Conservation (phyloP, 306 rosid genomes). For the Quercus dentata region DNA sequence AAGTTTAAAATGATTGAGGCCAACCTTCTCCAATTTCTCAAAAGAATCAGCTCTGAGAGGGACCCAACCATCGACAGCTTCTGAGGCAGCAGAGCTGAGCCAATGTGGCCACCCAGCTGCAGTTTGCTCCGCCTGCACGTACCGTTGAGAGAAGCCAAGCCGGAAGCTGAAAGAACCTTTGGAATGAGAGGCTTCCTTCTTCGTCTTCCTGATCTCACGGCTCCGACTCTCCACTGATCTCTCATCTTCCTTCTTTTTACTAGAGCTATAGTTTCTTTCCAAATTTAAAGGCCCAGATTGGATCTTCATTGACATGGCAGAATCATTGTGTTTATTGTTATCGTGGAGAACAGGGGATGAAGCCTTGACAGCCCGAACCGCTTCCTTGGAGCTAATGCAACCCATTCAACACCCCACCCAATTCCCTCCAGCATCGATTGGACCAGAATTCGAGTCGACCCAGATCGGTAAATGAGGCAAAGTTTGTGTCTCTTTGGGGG, state of each 20-base stretch:
- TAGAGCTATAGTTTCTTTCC: neutral
- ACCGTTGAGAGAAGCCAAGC: slow-evolving; percentile 43
- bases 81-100: slow-evolving; percentile 76
- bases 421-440: slow-evolving; percentile 38
- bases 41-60: slow-evolving; percentile 92
- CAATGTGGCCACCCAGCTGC: slow-evolving; percentile 99
- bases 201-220: slow-evolving; percentile 37
- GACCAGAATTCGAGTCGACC: slow-evolving; percentile 16
- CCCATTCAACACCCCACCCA: slow-evolving; percentile 57
- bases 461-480: slow-evolving; percentile 40
- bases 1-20: too few species aligned
- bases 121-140: slow-evolving; percentile 69
- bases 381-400: slow-evolving; percentile 79
- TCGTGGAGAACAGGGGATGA: slow-evolving; percentile 16
- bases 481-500: slow-evolving; percentile 21
- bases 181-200: slow-evolving; percentile 36
- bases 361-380: neutral
- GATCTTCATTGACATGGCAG: slow-evolving; percentile 12
- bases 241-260: slow-evolving; percentile 12
- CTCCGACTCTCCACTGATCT: slow-evolving; percentile 31
- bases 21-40: slow-evolving; percentile 87
- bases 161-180: slow-evolving; percentile 47
- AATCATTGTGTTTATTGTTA: slow-evolving; percentile 21
- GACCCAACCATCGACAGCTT: slow-evolving; percentile 89
- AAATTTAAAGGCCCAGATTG: slow-evolving; percentile 9